Evolutionary conservation across 1,139 yeast species (phyloP), one percentile per base, ranked within the genome.

Genomic region (Candida sanyaensis): DNA sequence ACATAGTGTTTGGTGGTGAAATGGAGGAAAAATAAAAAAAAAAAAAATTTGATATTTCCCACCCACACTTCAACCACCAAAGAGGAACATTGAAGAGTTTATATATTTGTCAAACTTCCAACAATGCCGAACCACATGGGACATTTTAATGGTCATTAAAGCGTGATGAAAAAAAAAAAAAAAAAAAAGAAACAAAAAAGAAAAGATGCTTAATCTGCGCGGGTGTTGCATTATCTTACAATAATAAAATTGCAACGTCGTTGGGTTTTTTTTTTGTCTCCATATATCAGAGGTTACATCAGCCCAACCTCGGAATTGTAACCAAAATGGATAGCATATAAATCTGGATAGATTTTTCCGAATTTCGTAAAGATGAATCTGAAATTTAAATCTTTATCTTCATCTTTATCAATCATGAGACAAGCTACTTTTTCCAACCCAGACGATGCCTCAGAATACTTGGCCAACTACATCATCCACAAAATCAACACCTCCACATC

Each of bases 391-490:
- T 21, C 41, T 23, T 36, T 4, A n/a, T 21, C 23, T 23, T 23
- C 33, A 33, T 17, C 21, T 17, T 17, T 17, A 39, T 26, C 29
- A 17, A 52, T 34, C 13, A 71, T 71, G 74, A 72, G 64, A 61
- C 76, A 71, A 62, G 75, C 69, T 46, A 64, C 71, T 23, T 75
- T 75, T 52, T 65, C 75, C 30, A 55, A 58, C 10, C 48, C 71
- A 9, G 68, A 68, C 17, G 77, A 73, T 44, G 86, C 85, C 36
- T 78, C 84, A 27, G 65, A 63, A 29, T 75, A 66, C 53, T 76
- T 81, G 47, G 86, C 86, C 24, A 68, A 71, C 42, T 68, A 77
- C 59, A 78, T 82, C 43, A 70, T 78, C 31, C 54, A 61, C 46
- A 65, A 63, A 48, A 81, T 82, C 62, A 77, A 69, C 53, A 60